Evolutionary conservation across 139 green algal genomes (phyloP).

Genomic region (Chlamydomonas eustigma): DNA sequence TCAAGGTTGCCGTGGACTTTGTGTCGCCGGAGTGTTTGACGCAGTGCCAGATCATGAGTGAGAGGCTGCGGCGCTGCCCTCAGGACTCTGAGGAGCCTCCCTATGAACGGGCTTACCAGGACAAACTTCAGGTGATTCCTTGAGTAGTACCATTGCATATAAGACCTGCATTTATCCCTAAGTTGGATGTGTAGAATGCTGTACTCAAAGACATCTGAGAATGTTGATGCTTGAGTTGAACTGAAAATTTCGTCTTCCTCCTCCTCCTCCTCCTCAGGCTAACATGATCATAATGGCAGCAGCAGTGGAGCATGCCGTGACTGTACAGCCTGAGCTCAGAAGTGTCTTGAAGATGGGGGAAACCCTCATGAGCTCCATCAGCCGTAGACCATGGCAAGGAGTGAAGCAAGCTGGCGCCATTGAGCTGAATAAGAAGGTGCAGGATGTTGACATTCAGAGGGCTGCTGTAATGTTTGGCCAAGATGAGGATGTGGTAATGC

Average conservation of each 20-base stretch:
- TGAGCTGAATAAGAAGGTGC: too few relatives aligned
- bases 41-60: background rate
- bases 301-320: background rate
- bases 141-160: background rate
- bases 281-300: background rate
- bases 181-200: background rate
- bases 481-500: too few relatives aligned
- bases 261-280: background rate
- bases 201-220: too few relatives aligned
- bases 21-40: constrained; percentile 69
- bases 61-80: background rate
- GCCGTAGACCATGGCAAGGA: too few relatives aligned
- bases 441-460: too few relatives aligned
- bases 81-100: background rate
- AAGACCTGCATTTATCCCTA: background rate
- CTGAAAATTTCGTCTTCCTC: too few relatives aligned
- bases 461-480: too few relatives aligned
- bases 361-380: too few relatives aligned
- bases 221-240: too few relatives aligned
- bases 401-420: too few relatives aligned
- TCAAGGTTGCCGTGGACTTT: constrained; percentile 75
- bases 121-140: background rate
- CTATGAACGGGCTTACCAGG: background rate
- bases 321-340: background rate
- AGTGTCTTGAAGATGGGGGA: too few relatives aligned